phyloP scores from a whole-genome alignment of 768 basidiomycete genomes.

The Jaapia argillacea region DNA sequence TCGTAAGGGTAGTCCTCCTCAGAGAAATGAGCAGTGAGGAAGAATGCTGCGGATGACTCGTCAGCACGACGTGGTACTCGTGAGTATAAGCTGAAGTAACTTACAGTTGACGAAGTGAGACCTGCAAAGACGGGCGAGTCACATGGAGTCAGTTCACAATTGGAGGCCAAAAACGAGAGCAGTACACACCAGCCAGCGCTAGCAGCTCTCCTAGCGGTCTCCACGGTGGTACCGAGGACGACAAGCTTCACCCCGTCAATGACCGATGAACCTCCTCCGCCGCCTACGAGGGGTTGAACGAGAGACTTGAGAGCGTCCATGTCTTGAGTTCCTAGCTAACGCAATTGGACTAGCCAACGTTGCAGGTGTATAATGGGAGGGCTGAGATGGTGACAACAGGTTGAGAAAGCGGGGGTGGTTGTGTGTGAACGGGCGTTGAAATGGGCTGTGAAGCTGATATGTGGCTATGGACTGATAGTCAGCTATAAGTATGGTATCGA shows the following conservation, averaged over 20 bases:
- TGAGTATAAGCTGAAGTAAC: constrained; percentile 16
- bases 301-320: constrained; percentile 82
- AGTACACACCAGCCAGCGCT: constrained; percentile 67
- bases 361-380: too few relatives aligned
- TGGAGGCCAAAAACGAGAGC: background rate
- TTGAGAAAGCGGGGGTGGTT: too few relatives aligned
- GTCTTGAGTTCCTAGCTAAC: constrained; percentile 3
- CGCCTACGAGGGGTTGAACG: constrained; percentile 71
- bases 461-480: too few relatives aligned
- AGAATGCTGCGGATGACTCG: constrained; percentile 47
- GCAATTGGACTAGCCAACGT: too few relatives aligned
- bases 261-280: constrained; percentile 65
- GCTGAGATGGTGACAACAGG: background rate
- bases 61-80: too few relatives aligned
- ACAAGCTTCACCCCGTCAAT: constrained; percentile 88
- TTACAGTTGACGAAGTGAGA: constrained; percentile 83
- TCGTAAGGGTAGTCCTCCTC: constrained; percentile 89
- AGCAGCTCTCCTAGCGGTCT: constrained; percentile 74
- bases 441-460: too few relatives aligned
- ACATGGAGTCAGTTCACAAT: too few relatives aligned
- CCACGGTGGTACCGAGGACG: constrained; percentile 80
- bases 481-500: too few relatives aligned
- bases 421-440: too few relatives aligned
- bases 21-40: constrained; percentile 84
- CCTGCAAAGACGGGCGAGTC: constrained; percentile 30